Evolutionary conservation across 345 rosid genomes (phyloP).

Genomic region (Passiflora organensis): DNA sequence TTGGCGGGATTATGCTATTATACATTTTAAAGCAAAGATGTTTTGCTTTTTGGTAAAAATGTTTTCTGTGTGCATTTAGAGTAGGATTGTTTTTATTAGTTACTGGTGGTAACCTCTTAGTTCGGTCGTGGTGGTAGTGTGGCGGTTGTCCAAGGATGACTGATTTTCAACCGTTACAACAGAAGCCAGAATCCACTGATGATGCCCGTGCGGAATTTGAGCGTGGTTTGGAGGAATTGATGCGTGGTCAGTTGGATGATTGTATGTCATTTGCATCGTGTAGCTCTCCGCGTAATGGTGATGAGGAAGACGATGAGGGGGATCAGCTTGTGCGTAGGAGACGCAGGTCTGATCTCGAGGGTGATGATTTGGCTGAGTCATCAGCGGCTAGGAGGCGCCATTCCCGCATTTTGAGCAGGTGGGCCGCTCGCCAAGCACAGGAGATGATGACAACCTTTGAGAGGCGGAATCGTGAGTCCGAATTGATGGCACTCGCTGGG

Average conservation of each 20-base stretch:
- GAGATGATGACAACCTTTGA: constrained; percentile 97
- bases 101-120: constrained; percentile 21
- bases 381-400: constrained; percentile 88
- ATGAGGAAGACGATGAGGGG: constrained; percentile 72
- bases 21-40: neutral
- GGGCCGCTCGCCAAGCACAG: constrained; percentile 99
- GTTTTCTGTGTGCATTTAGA: neutral
- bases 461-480: constrained; percentile 93
- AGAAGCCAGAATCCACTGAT: constrained; percentile 65
- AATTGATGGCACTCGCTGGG: constrained; percentile 92
- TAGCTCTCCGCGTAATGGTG: constrained; percentile 60
- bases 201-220: constrained; percentile 59
- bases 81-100: neutral
- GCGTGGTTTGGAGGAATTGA: constrained; percentile 75
- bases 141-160: constrained; percentile 51
- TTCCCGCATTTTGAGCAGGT: constrained; percentile 69
- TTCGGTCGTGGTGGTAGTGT: constrained; percentile 8
- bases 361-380: constrained; percentile 88
- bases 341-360: constrained; percentile 79
- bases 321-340: constrained; percentile 81
- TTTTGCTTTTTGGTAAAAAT: neutral
- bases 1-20: neutral
- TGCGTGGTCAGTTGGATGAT: constrained; percentile 86
- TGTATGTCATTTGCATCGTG: constrained; percentile 84
- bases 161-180: constrained; percentile 64